Percentiles rank a stretch among this genome's conserved stretches.
Evolutionary conservation across 768 basidiomycete species (phyloP).

Genomic region (Leucosporidium scottii): DNA sequence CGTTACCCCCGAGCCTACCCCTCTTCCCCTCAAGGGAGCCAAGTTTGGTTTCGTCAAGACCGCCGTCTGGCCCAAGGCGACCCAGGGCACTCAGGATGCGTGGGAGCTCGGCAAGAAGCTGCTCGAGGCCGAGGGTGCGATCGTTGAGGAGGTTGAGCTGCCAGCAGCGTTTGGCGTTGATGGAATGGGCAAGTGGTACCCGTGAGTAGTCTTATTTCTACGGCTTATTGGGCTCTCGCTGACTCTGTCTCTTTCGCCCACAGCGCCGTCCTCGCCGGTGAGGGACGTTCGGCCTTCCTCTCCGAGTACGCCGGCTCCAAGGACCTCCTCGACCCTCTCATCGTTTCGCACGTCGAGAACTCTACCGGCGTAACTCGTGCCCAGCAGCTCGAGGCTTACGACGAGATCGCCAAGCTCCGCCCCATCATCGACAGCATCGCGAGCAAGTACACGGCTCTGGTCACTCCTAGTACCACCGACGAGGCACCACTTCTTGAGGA

Average conservation of each 20-base stretch:
- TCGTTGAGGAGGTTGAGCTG: constrained; percentile 38
- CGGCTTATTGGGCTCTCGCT: not conserved
- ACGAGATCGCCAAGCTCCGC: constrained; percentile 36
- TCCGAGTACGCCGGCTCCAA: constrained; percentile 34
- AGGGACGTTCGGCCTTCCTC: constrained; percentile 37
- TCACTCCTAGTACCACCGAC: constrained; percentile 38
- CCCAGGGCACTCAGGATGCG: constrained; percentile 22
- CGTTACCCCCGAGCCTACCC: constrained; percentile 23
- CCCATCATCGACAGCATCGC: constrained; percentile 39
- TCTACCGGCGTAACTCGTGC: constrained; percentile 21
- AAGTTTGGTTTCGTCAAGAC: constrained; percentile 38
- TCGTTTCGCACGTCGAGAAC: constrained; percentile 37
- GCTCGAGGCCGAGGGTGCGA: constrained; percentile 36
- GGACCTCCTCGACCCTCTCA: constrained; percentile 27
- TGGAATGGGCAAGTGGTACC: constrained; percentile 9
- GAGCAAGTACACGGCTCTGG: constrained; percentile 36
- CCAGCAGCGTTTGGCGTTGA: constrained; percentile 34
- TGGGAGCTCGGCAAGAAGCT: constrained; percentile 34
- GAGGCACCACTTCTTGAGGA: constrained; percentile 34
- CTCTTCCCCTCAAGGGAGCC: constrained; percentile 32
- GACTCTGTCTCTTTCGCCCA: not conserved
- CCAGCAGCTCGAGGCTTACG: constrained; percentile 36
- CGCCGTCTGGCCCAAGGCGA: constrained; percentile 22
- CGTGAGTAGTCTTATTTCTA: not conserved
- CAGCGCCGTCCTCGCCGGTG: constrained; percentile 31